Base-by-base conservation (phyloP, 2,329 filamentous ascomycete genomes). In the Penicillium sp. region DNA sequence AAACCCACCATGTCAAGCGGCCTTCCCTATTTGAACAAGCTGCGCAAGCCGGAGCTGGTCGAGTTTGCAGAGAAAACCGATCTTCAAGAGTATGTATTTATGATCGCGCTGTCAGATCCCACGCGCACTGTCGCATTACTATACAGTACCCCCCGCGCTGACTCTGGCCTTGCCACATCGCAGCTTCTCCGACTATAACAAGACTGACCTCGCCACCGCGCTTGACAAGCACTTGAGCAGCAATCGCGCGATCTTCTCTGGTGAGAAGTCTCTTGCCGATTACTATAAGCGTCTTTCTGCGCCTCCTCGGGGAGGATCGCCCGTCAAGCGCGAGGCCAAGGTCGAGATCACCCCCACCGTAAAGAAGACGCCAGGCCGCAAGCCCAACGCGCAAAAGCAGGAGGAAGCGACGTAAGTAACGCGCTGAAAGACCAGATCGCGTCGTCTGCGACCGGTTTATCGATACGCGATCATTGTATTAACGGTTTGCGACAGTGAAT, bases 1-100 rank as follows among this genome's bases (percentile, higher is more conserved):
- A 28, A 28, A 54, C 52, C 35, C 70, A 84, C 75, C 70, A 91
- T 91, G 88, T 87, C 87, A 64, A 79, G 80, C 70, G 80, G 79
- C 68, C 87, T 89, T 73, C 86, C 87, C 69, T 96, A 90, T 87
- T 84, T 97, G 75, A 85, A 88, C 77, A 84, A 85, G 76, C 90
- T 95, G 84, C 89, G 90, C 81, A 96, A 96, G 84, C 84, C 83
- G 70, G 91, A 94, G 66, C 85, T 97, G 59, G 77, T 87, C 69
- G 89, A 91, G 65, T 83, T 96, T 64, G 91, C 92, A 61, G 85
- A 91, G 67, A 80, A 83, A 51, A 84, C 90, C 64, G 89, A 89
- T 60, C 81, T 94, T 57, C 83, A 86, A 73, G 85, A 90, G 92
- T 96, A 86, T 73, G 88, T 85, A 63, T 37, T 35, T 26, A 45